phyloP scores from a whole-genome alignment of 306 rosid species.

The Purshia tridentata region DNA sequence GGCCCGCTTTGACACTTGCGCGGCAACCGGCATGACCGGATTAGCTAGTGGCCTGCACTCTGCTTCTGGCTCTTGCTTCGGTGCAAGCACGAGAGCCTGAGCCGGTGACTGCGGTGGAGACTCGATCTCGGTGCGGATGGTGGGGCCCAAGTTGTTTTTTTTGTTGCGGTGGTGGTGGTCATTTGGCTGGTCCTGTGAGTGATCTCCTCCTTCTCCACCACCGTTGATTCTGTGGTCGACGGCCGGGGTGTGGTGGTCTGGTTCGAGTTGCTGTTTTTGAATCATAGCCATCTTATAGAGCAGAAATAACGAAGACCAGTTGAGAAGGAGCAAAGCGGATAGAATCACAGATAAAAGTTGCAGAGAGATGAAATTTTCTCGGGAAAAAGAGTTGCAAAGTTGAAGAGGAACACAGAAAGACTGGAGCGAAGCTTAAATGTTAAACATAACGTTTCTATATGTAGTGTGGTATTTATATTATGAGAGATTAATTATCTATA shows the following conservation, averaged over 20 bases:
- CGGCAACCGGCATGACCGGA: constrained; percentile 32
- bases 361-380: neutral
- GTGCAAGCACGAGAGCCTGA: constrained; percentile 20
- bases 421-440: constrained; percentile 12
- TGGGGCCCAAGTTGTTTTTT: no score
- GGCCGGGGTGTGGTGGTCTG: constrained; percentile 1
- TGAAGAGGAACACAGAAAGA: neutral
- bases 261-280: constrained; percentile 24
- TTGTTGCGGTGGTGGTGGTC: no score
- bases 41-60: constrained; percentile 26
- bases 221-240: constrained; percentile 36
- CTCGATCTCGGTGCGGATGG: no score
- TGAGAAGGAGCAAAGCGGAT: neutral
- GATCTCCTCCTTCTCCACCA: neutral
- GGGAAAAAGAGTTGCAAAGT: neutral
- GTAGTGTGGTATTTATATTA: neutral
- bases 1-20: constrained; percentile 37
- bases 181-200: no score
- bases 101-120: neutral
- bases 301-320: neutral
- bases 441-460: neutral
- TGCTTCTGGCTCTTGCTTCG: constrained; percentile 50
- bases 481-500: neutral
- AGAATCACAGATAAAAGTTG: neutral
- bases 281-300: constrained; percentile 22